Conservation (phyloP, 805 yeast genomes). For the Hanseniaspora occidentalis region DNA sequence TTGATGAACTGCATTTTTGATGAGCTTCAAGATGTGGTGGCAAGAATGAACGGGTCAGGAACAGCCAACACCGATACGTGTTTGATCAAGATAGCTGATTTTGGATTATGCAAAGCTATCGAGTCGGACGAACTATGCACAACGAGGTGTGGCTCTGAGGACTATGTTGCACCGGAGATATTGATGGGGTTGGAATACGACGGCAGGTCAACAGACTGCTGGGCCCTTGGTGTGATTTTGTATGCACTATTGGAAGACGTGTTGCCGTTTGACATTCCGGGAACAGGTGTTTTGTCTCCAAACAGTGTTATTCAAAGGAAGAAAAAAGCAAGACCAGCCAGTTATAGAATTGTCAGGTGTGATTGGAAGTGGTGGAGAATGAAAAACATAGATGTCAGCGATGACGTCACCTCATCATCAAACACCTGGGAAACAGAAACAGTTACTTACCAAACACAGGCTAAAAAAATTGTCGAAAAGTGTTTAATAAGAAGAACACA, state of each 20-base stretch:
- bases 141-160: conserved; percentile 93
- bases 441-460: neutral
- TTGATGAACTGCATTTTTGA: conserved; percentile 33
- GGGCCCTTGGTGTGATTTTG: conserved; percentile 91
- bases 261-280: conserved; percentile 69
- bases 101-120: conserved; percentile 72
- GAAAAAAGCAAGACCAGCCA: conserved; percentile 37
- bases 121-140: conserved; percentile 45
- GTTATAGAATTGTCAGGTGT: conserved; percentile 83
- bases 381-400: conserved; percentile 23
- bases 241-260: conserved; percentile 77
- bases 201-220: conserved; percentile 81
- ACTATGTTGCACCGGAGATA: conserved; percentile 90
- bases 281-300: conserved; percentile 14
- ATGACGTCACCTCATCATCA: too few species aligned
- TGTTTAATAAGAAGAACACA: conserved; percentile 7
- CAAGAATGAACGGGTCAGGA: too few species aligned
- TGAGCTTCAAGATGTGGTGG: conserved; percentile 17
- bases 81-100: conserved; percentile 62
- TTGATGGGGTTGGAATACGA: conserved; percentile 84
- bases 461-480: conserved; percentile 5
- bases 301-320: conserved; percentile 3
- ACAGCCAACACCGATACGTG: conserved; percentile 4
- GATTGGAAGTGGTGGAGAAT: conserved; percentile 78
- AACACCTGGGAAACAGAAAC: neutral